These are phyloP conservation scores for Perkinsus olseni DNA, from an alignment of 169 alveolate species.

Conservation along the genomic window DNA sequence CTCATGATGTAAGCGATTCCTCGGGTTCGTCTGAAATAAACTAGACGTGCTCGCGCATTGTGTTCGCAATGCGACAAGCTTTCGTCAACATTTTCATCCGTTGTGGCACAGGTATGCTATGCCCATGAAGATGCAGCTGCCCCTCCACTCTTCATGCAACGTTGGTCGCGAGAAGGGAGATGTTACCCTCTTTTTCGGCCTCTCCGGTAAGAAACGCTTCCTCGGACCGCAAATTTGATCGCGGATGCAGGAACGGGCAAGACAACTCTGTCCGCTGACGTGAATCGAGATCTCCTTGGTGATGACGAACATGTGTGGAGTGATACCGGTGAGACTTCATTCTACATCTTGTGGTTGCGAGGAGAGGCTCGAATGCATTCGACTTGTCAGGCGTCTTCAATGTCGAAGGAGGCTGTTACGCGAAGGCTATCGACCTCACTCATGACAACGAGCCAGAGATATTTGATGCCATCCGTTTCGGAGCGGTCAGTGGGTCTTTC, in stretches of 20 bases:
- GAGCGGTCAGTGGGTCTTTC: not conserved
- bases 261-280: conserved; percentile 86
- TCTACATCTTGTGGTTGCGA: not conserved
- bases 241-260: conserved; percentile 74
- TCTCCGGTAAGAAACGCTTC: conserved; percentile 32
- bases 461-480: conserved; percentile 56
- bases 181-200: conserved; percentile 74
- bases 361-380: no score
- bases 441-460: conserved; percentile 83
- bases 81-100: no score
- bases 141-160: conserved; percentile 93
- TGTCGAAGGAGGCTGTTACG: conserved; percentile 91
- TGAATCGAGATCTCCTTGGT: conserved; percentile 71
- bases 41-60: no score
- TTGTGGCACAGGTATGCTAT: conserved; percentile 79
- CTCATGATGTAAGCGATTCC: conserved; percentile 15
- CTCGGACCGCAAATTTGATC: not conserved
- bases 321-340: conserved; percentile 51
- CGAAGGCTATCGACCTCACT: conserved; percentile 76
- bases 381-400: conserved; percentile 54
- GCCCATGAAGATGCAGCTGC: conserved; percentile 81
- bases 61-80: no score
- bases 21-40: conserved; percentile 13
- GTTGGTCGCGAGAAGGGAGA: conserved; percentile 50
- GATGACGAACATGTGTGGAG: conserved; percentile 92